Base-by-base conservation (phyloP, 805 yeast species). In the Hanseniaspora meyeri region DNA sequence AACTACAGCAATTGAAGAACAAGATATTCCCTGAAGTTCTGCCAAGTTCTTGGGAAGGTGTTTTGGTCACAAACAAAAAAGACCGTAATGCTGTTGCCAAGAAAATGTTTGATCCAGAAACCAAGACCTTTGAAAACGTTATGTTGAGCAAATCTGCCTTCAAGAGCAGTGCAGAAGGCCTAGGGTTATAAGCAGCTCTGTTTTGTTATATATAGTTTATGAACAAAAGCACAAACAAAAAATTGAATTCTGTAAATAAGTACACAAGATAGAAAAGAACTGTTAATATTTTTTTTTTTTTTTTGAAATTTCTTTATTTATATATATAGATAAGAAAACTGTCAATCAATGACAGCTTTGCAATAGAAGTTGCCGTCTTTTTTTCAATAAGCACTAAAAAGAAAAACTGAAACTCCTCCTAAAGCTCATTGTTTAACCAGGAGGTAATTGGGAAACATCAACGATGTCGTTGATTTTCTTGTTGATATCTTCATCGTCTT, bases 391-490 rank as follows among this genome's bases (percentile, higher is more conserved):
- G 14, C 37, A 4, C 9, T 11, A 34, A 10, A 2, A 34, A 12
- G 9, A 4, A 34, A 10, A 10, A 34, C 37, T n/a, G n/a, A n/a
- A n/a, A n/a, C 37, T 34, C 14, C 14, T 34, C 37, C 3, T 11
- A 34, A 31, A 16, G 12, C 20, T 9, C 1, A 11, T 16, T n/a
- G 40, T 36, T 66, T 77, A 91, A 78, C 98, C 97, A 31, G 98
- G 98, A 60, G 98, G 98, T 66, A 91, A 78, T 71, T 84, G 87
- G 55, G 91, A 78, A 62, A 84, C 85, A 69, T 91, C 97, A 59
- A 89, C 95, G 62, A 81, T 79, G 57, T 85, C 87, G 57, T 74
- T 70, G 31, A 67, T 65, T 27, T 75, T 74, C 38, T 83, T 85
- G 59, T 79, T 81, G 60, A 73, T 73, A 16, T 72, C 71, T 36